A percentile compares a stretch with the other conserved stretches of the same genome.
These are phyloP conservation scores for Cotoneaster glaucophyllus DNA, from an alignment of 306 rosid species.

Conservation along the genomic window DNA sequence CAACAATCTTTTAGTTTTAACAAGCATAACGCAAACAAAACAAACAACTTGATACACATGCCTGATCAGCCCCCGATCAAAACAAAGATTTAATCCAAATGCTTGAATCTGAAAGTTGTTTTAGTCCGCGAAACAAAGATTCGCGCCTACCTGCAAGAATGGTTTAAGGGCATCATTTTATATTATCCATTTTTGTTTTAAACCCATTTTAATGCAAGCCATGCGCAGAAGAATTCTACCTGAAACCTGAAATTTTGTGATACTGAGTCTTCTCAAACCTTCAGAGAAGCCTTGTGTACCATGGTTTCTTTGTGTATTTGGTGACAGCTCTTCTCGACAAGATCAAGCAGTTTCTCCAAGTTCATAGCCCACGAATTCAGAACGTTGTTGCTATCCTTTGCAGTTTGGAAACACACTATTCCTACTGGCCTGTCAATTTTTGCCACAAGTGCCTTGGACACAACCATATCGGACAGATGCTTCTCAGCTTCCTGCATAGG, in stretches of 20 bases:
- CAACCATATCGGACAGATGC: constrained; percentile 97
- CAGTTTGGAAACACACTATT: constrained; percentile 72
- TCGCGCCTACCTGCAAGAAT: neutral
- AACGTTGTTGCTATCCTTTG: constrained; percentile 78
- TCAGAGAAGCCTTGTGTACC: constrained; percentile 82
- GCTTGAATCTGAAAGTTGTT: neutral
- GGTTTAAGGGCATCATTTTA: neutral
- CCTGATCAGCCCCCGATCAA: neutral
- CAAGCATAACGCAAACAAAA: neutral
- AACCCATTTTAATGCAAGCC: neutral
- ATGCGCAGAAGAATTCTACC: neutral
- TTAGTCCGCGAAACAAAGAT: neutral
- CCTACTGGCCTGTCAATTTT: constrained; percentile 94
- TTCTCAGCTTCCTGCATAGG: constrained; percentile 80
- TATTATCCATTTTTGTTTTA: neutral
- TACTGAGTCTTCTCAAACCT: constrained; percentile 35
- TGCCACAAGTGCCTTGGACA: constrained; percentile 84
- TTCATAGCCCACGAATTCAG: constrained; percentile 88
- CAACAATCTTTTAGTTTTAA: neutral
- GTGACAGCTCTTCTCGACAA: constrained; percentile 94
- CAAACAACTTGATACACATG: neutral
- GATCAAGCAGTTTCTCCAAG: constrained; percentile 94
- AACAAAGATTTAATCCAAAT: neutral
- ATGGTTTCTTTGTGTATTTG: constrained; percentile 96
- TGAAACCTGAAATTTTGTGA: neutral